Base-by-base conservation (phyloP, 2,329 filamentous ascomycete species). In the Nigrospora sphaerica region DNA sequence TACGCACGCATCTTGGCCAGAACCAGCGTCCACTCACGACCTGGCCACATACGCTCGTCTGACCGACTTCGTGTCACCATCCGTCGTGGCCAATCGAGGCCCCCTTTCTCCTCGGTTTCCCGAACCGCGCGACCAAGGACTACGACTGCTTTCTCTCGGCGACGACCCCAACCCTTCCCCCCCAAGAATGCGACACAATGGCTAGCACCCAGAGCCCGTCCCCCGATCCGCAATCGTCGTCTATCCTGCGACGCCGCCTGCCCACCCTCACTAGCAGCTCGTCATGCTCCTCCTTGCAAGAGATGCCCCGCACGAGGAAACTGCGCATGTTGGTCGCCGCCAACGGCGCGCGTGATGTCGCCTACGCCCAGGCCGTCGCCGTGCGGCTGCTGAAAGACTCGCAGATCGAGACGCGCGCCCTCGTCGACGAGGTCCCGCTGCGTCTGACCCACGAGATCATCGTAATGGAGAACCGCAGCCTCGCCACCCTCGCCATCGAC, bases 301-400 rank as follows among this genome's bases (percentile, higher is more conserved):
- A 69, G 46, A 62, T 65, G 52, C 65, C 63, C 41, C 63, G 65
- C 13, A 64, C 66, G 32, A 62, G 67, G 50, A 78, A 77, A 52
- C 66, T 84, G 31, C 77, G 72, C 50, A 74, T 87, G 46, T 75
- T 87, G 32, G 72, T 87, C 33, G 80, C 80, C 48, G 77, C 83
- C 47, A 83, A 84, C 55, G 82, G 84, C 48, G 72, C 77, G 40
- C 74, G 77, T 46, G 81, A 85, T 57, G 77, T 81, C 31, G 79
- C 81, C 39, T 84, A 79, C 66, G 82, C 82, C 44, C 77, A 83
- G 59, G 72, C 80, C 16, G 74, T 87, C 44, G 80, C 83, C 49
- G 75, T 85, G 42, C 78, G 83, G 49, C 73, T 87, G 4, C 83
- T 83, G 46, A 85, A 84, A 58, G 78, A 81, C 48, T 60, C 74